Evolutionary conservation across 148 eudicot species (phyloP).

Genomic region (Vaccinium macrocarpon): DNA sequence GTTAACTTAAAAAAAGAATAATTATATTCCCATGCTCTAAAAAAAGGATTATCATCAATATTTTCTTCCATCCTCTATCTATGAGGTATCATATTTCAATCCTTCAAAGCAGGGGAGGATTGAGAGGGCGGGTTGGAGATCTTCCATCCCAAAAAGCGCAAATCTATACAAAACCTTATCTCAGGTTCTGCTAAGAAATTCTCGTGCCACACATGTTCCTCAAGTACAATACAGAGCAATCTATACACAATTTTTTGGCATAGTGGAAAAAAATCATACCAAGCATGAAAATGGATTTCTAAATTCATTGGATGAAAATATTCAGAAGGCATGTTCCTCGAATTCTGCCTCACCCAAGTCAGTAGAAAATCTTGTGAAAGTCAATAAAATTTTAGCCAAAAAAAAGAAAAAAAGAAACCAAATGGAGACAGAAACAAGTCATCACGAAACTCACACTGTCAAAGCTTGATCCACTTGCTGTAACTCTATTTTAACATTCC

Average conservation of each 20-base stretch:
- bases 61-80: no score
- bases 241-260: neutral
- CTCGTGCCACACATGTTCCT: neutral
- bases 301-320: neutral
- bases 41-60: neutral
- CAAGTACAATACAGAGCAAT: neutral
- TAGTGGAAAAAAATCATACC: neutral
- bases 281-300: neutral
- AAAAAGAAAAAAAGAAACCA: neutral
- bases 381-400: no score
- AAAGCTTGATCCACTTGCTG: neutral
- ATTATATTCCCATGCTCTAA: neutral
- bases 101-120: neutral
- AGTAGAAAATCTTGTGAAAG: neutral
- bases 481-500: neutral
- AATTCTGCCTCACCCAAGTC: neutral
- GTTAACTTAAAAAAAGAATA: neutral
- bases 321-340: neutral
- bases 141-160: neutral
- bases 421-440: neutral
- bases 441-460: neutral
- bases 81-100: no score
- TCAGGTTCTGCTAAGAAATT: neutral
- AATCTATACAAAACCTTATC: slow-evolving; percentile 1
- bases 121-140: neutral